phyloP scores from a whole-genome alignment of 2,329 filamentous ascomycete genomes.

The Ascochyta rabiei region DNA sequence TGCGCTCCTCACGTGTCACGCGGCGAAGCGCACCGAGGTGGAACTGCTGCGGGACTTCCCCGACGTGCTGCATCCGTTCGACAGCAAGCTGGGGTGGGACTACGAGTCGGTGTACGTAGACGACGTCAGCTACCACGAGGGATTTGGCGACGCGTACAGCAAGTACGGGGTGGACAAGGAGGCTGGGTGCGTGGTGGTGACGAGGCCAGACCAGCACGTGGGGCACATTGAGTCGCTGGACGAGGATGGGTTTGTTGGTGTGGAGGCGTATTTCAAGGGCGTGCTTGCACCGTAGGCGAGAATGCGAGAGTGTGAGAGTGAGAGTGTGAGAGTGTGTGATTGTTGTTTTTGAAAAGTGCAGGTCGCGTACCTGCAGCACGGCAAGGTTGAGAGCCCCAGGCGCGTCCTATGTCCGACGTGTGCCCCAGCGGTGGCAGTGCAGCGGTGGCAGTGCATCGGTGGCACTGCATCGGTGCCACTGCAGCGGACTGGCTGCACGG shows the following conservation, averaged over 20 bases:
- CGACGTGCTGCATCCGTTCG: conserved; percentile 52
- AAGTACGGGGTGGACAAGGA: conserved; percentile 64
- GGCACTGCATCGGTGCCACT: too few species aligned
- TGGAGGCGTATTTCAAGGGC: conserved; percentile 42
- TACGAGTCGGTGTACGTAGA: conserved; percentile 56
- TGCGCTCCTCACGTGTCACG: conserved; percentile 67
- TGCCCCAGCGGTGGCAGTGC: not conserved
- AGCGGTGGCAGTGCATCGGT: too few species aligned
- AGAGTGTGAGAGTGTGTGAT: too few species aligned
- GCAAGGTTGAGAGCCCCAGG: conserved; percentile 10
- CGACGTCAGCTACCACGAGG: conserved; percentile 53
- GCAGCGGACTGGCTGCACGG: conserved; percentile 1
- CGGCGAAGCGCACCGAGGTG: conserved; percentile 55
- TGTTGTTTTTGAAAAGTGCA: too few species aligned
- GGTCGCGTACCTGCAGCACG: conserved; percentile 8
- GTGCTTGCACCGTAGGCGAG: conserved; percentile 25
- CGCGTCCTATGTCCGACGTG: conserved; percentile 7
- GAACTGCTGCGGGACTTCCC: conserved; percentile 52
- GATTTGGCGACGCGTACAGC: conserved; percentile 57
- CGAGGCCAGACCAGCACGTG: conserved; percentile 73
- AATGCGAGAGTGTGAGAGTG: too few species aligned
- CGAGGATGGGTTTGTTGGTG: conserved; percentile 32
- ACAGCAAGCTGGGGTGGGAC: conserved; percentile 48
- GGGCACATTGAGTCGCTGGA: conserved; percentile 51
- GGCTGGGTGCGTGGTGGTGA: conserved; percentile 63